Percentiles rank a stretch among this genome's conserved stretches.
These are phyloP conservation scores for Podaxis carcinomalis DNA, from an alignment of 768 basidiomycete species.

Conservation along the genomic window DNA sequence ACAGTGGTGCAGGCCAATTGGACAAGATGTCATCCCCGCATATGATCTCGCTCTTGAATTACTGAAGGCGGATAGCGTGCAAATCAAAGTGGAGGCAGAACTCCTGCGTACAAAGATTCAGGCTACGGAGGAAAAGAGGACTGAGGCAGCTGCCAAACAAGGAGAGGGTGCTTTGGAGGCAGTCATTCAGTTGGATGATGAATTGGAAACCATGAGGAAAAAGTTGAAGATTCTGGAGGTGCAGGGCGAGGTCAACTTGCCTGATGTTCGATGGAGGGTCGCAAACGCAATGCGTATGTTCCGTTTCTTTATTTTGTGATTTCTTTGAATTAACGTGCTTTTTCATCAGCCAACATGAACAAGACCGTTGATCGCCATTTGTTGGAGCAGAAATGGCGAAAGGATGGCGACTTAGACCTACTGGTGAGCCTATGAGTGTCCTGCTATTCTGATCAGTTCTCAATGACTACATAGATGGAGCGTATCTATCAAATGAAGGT, in stretches of 20 bases:
- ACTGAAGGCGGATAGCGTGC: constrained; percentile 57
- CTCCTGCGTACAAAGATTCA: constrained; percentile 30
- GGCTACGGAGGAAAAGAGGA: constrained; percentile 19
- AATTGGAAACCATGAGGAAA: constrained; percentile 40
- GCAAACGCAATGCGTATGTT: constrained; percentile 75
- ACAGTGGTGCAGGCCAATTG: constrained; percentile 63
- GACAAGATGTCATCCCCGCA: constrained; percentile 59
- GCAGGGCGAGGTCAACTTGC: constrained; percentile 82
- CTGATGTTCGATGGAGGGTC: constrained; percentile 74
- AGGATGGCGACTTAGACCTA: constrained; percentile 78
- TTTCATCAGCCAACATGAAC: constrained; percentile 55
- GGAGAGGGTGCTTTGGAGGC: constrained; percentile 24
- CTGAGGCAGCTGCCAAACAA: constrained; percentile 18
- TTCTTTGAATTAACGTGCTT: not conserved
- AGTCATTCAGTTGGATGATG: constrained; percentile 26
- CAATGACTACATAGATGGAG: constrained; percentile 66
- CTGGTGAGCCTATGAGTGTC: constrained; percentile 50
- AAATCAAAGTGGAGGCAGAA: constrained; percentile 40
- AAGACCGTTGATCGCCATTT: constrained; percentile 73
- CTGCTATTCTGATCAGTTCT: not conserved
- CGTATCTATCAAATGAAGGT: constrained; percentile 89
- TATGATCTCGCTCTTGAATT: constrained; percentile 83
- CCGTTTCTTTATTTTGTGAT: not conserved
- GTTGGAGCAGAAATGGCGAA: constrained; percentile 80
- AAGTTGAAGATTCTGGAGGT: constrained; percentile 63